These are phyloP conservation scores for Mycosphaerella sp. DNA, from an alignment of 2,329 filamentous ascomycete genomes.

Conservation along the genomic window DNA sequence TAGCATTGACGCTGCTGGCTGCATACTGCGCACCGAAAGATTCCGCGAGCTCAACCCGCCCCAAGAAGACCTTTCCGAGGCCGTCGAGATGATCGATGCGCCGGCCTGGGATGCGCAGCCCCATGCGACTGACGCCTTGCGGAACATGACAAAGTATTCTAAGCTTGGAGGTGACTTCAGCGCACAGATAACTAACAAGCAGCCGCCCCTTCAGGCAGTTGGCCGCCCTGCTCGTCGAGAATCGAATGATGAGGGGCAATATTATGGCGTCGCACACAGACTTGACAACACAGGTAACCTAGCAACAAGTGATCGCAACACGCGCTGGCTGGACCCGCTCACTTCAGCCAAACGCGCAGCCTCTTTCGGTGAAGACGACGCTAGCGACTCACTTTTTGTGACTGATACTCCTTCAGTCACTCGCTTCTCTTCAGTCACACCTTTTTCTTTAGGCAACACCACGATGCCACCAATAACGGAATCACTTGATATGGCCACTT, in stretches of 20 bases:
- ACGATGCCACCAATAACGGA: neutral
- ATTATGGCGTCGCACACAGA: neutral
- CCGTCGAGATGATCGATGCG: too few species aligned
- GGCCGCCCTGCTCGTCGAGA: neutral
- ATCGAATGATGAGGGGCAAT: neutral
- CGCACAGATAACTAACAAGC: neutral
- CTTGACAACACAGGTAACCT: neutral
- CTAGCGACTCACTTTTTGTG: neutral
- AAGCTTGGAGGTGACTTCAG: neutral
- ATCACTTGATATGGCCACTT: neutral
- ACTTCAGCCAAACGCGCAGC: too few species aligned
- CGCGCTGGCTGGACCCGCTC: too few species aligned
- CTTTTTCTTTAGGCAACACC: neutral
- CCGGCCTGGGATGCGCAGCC: too few species aligned
- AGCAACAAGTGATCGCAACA: too few species aligned
- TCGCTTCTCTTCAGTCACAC: too few species aligned
- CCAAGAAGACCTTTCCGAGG: neutral
- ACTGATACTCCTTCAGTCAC: neutral
- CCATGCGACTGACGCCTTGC: neutral
- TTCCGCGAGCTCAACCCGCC: constrained; percentile 13
- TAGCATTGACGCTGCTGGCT: constrained; percentile 22
- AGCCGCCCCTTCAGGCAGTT: neutral
- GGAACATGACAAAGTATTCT: neutral
- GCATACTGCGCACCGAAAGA: constrained; percentile 9
- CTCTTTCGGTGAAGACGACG: neutral